Conservation (phyloP, 1,139 yeast genomes). For the Scheffersomyces segobiensis region DNA sequence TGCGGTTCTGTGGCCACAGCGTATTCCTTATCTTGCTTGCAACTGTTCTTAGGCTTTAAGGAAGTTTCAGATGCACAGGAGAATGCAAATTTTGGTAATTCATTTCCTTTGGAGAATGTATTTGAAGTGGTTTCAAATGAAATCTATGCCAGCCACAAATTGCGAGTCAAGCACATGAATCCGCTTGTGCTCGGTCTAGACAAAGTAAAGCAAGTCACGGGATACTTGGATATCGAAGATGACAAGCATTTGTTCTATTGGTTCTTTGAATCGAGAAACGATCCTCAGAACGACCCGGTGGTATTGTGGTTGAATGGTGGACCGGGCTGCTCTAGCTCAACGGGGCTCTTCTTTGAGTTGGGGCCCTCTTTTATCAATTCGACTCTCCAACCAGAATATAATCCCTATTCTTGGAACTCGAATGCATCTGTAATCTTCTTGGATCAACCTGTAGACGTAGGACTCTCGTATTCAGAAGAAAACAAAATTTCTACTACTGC, state of each 20-base stretch:
- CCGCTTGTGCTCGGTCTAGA: conserved; percentile 1
- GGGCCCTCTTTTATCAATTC: conserved; percentile 42
- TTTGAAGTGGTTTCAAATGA: conserved; percentile 31
- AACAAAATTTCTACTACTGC: conserved; percentile 54
- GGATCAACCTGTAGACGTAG: conserved; percentile 49
- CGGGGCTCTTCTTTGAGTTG: conserved; percentile 46
- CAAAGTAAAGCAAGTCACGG: conserved; percentile 7
- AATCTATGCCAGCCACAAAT: conserved; percentile 52
- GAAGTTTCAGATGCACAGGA: neutral
- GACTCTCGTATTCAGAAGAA: conserved; percentile 52
- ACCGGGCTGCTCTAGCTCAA: conserved; percentile 46
- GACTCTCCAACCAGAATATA: conserved; percentile 36
- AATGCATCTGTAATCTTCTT: conserved; percentile 48
- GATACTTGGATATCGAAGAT: conserved; percentile 6
- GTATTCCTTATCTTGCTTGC: neutral
- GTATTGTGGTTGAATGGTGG: conserved; percentile 51
- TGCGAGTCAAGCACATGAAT: conserved; percentile 51
- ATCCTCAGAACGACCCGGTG: conserved; percentile 45
- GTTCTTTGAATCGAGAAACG: conserved; percentile 48
- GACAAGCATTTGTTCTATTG: conserved; percentile 38
- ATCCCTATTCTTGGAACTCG: conserved; percentile 45
- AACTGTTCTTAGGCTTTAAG: neutral
- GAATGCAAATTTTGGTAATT: neutral
- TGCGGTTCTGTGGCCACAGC: neutral
- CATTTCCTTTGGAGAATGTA: neutral